A percentile compares a stretch with the other conserved stretches of the same genome.
Evolutionary conservation across 2,329 filamentous ascomycete genomes (phyloP).

Genomic region (Colletotrichum ledebouriae): DNA sequence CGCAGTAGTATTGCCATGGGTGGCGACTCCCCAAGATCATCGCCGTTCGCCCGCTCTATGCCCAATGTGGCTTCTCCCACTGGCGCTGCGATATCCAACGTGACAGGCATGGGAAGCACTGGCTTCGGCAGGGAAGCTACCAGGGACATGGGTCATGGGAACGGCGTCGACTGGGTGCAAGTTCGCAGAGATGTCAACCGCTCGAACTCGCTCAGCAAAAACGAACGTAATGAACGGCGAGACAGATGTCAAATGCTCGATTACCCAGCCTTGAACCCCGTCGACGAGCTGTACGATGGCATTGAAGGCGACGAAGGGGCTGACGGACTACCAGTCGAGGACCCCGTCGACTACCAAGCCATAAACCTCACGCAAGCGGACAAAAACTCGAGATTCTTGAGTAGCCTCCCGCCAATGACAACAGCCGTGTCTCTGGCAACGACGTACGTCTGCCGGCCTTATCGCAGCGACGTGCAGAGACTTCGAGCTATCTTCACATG

Average conservation of each 20-base stretch:
- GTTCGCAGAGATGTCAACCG: conserved; percentile 95
- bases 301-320: conserved; percentile 91
- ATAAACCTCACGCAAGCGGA: conserved; percentile 91
- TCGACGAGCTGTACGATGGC: conserved; percentile 87
- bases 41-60: conserved; percentile 58
- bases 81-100: conserved; percentile 53
- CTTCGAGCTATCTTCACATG: conserved; percentile 96
- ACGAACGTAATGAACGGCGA: conserved; percentile 85
- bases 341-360: conserved; percentile 83
- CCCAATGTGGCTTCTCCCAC: conserved; percentile 60
- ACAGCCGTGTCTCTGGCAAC: conserved; percentile 88
- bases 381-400: conserved; percentile 94
- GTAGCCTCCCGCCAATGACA: conserved; percentile 83
- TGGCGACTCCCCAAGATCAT: conserved; percentile 57
- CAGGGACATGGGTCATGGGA: conserved; percentile 77
- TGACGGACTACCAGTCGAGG: conserved; percentile 84
- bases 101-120: conserved; percentile 52
- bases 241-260: conserved; percentile 97
- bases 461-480: conserved; percentile 92
- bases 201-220: conserved; percentile 91
- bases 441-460: conserved; percentile 92
- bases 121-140: conserved; percentile 64
- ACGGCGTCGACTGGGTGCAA: conserved; percentile 91
- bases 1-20: conserved; percentile 84
- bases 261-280: conserved; percentile 86